These are phyloP conservation scores for Ramicandelaber brevisporus DNA, from an alignment of 192 early-diverging fungal species.

Conservation along the genomic window DNA sequence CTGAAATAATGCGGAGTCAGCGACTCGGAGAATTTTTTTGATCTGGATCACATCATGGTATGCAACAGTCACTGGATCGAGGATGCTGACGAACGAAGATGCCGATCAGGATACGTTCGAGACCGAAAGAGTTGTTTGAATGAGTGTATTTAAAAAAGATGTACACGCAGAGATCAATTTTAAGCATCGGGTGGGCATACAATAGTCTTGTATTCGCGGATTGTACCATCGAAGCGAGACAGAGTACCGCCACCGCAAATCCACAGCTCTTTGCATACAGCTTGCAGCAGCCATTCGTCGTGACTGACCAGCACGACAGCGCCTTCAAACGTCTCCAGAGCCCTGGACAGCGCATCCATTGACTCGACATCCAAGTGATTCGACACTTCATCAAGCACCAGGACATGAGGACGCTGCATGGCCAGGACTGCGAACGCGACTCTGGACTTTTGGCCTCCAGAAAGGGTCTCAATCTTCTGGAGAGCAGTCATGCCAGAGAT, in stretches of 20 bases:
- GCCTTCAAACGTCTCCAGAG: constrained; percentile 69
- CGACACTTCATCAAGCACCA: constrained; percentile 96
- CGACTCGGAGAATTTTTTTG: too few relatives aligned
- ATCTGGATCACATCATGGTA: too few relatives aligned
- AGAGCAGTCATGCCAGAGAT: constrained; percentile 88
- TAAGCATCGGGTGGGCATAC: constrained; percentile 20
- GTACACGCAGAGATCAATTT: too few relatives aligned
- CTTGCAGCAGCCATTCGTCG: constrained; percentile 87
- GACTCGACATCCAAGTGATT: constrained; percentile 79
- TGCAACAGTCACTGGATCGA: too few relatives aligned
- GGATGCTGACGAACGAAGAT: too few relatives aligned
- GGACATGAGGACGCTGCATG: constrained; percentile 66
- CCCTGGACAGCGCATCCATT: constrained; percentile 77
- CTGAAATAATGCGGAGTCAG: too few relatives aligned
- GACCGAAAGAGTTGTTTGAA: too few relatives aligned
- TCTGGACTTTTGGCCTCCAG: constrained; percentile 90
- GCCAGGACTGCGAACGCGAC: constrained; percentile 92
- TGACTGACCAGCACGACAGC: constrained; percentile 92
- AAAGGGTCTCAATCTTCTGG: constrained; percentile 82
- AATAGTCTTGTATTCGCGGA: constrained; percentile 50
- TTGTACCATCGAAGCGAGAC: constrained; percentile 62
- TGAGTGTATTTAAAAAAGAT: too few relatives aligned
- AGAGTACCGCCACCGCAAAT: constrained; percentile 69
- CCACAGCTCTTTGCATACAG: constrained; percentile 75
- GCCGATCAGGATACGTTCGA: too few relatives aligned